Base-by-base conservation (phyloP, 192 early-diverging fungal species). In the Dissophora globulifera region DNA sequence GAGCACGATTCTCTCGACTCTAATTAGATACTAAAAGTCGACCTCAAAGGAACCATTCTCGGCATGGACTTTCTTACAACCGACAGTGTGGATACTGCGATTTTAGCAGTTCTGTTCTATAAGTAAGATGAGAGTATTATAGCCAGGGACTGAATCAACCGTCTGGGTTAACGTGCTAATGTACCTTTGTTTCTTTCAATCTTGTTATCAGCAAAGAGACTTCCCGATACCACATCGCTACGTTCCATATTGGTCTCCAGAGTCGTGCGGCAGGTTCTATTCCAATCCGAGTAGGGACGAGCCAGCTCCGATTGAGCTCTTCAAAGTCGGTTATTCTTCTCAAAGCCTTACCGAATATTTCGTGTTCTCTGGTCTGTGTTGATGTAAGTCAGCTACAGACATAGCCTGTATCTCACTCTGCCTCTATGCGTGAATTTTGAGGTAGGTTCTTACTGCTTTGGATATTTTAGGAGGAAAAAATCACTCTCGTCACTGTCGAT, bases 321-420 rank as follows among this genome's bases (percentile, higher is more conserved):
- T 23, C 29, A 2, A 31, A 54, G 17, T 76, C 72, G 6, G 63
- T 61, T 3, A 20, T 76, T 15, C 45, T 55, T n/a, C 20, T 76
- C 12, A 76, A 76, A 38, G 56, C 63, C 7, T 27, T 76, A 17
- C 72, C 72, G 5, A 67, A 76, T 38, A 38, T 76, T 22, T 64
- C 72, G 1, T 47, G 53, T 19, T 50, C 63, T 15, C 43, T 76
- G 58, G 47, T 76, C 13, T 76, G 67, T 5, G 43, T 76, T 19
- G 72, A 76, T 38, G 72, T 75, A 75, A 48, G 71, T 16, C 4
- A n/a, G n/a, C n/a, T n/a, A n/a, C n/a, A n/a, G n/a, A n/a, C n/a
- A n/a, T n/a, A n/a, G n/a, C n/a, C n/a, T n/a, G n/a, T n/a, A n/a
- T n/a, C n/a, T n/a, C n/a, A n/a, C n/a, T n/a, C n/a, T n/a, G n/a